A percentile compares a stretch with the other conserved stretches of the same genome.
These are phyloP conservation scores for Agapanthus africanus DNA, from an alignment of 106 monocot species.

Conservation along the genomic window DNA sequence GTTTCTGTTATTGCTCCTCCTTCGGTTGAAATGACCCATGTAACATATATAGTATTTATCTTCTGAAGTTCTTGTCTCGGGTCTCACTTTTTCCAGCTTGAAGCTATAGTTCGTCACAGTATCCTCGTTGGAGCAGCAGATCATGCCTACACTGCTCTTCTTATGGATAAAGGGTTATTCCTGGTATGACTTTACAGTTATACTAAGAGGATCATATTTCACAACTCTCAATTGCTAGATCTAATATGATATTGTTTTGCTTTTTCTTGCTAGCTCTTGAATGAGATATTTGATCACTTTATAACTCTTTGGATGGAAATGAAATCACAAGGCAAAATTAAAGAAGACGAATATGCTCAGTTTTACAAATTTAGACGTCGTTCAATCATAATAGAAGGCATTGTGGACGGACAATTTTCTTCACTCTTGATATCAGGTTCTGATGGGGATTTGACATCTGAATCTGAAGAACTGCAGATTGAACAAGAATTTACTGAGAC, in stretches of 20 bases:
- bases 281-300: constrained; percentile 59
- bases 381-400: constrained; percentile 44
- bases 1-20: neutral
- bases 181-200: constrained; percentile 27
- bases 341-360: constrained; percentile 44
- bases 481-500: constrained; percentile 34
- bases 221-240: neutral
- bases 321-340: constrained; percentile 51
- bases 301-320: constrained; percentile 60
- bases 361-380: constrained; percentile 66
- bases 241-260: neutral
- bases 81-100: constrained; percentile 27
- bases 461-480: constrained; percentile 33
- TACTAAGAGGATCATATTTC: neutral
- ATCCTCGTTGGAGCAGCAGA: constrained; percentile 32
- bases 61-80: neutral
- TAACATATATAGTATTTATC: neutral
- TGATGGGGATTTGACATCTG: constrained; percentile 26
- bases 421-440: constrained; percentile 26
- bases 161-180: constrained; percentile 54
- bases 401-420: constrained; percentile 37
- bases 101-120: constrained; percentile 45
- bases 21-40: neutral
- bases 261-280: constrained; percentile 41
- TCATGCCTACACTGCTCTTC: constrained; percentile 40